phyloP scores from a whole-genome alignment of 192 early-diverging fungal genomes.

The Lobosporangium transversale region DNA sequence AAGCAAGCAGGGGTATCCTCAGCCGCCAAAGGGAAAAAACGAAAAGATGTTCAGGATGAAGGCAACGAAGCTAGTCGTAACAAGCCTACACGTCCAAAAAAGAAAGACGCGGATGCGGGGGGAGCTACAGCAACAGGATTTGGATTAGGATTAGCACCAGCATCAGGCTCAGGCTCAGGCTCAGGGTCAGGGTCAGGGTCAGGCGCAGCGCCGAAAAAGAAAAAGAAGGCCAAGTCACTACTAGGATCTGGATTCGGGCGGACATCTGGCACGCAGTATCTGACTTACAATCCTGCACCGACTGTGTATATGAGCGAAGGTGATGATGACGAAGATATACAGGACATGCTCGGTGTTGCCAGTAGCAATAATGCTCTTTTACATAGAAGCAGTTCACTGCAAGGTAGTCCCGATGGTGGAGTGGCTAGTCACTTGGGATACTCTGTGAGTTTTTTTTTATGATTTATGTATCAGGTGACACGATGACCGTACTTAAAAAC shows the following conservation, averaged over 20 bases:
- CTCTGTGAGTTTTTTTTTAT: constrained; percentile 13
- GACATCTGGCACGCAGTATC: constrained; percentile 61
- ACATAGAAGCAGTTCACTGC: background rate
- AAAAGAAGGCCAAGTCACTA: constrained; percentile 34
- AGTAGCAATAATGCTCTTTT: constrained; percentile 4
- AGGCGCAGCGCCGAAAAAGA: constrained; percentile 22
- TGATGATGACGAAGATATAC: constrained; percentile 58
- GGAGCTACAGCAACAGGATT: background rate
- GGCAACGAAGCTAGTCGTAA: constrained; percentile 2
- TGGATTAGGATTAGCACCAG: constrained; percentile 15
- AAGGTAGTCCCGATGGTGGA: constrained; percentile 9
- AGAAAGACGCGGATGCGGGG: constrained; percentile 35
- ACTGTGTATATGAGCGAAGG: constrained; percentile 66
- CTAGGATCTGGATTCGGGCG: constrained; percentile 31
- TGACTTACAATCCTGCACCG: constrained; percentile 49
- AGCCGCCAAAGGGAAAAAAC: constrained; percentile 29
- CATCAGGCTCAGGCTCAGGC: constrained; percentile 4
- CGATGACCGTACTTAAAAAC: too few relatives aligned
- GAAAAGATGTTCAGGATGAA: constrained; percentile 32
- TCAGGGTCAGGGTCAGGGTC: constrained; percentile 14
- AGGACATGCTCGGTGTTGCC: constrained; percentile 54
- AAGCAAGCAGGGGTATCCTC: constrained; percentile 17
- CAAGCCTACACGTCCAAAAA: constrained; percentile 19
- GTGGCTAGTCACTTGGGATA: constrained; percentile 31
- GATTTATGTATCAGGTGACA: background rate